phyloP scores from a whole-genome alignment of 495 filamentous ascomycete genomes.

The Podospora pseudopauciseta region DNA sequence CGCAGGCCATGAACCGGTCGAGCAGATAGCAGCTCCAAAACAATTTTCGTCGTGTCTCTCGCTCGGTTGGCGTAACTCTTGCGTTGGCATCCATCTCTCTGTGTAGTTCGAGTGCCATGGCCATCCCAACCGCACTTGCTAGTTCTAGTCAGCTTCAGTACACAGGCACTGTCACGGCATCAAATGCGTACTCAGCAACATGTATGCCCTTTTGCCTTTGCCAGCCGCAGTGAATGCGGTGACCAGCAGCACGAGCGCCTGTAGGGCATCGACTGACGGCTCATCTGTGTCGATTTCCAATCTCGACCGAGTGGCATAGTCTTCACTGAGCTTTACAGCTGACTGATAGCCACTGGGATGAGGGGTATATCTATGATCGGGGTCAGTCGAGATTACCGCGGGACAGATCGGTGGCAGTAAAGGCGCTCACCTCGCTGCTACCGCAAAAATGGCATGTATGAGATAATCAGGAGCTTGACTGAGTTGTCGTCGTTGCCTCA shows the following conservation, averaged over 20 bases:
- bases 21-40: conserved; percentile 86
- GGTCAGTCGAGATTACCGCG: conserved; percentile 13
- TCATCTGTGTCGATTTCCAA: conserved; percentile 71
- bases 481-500: conserved; percentile 62
- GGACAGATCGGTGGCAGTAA: not conserved
- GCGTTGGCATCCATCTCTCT: conserved; percentile 60
- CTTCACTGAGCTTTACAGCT: conserved; percentile 57
- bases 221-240: conserved; percentile 71
- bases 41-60: conserved; percentile 67
- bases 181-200: conserved; percentile 64
- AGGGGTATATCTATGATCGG: conserved; percentile 55
- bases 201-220: conserved; percentile 80
- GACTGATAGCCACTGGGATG: conserved; percentile 59
- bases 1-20: conserved; percentile 73
- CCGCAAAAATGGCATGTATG: conserved; percentile 68
- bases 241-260: conserved; percentile 70
- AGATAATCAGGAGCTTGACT: conserved; percentile 62
- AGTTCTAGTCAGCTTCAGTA: conserved; percentile 2
- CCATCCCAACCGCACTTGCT: conserved; percentile 80
- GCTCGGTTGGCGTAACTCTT: conserved; percentile 57
- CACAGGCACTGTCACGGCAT: not conserved
- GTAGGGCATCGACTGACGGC: conserved; percentile 70
- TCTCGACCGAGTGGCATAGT: conserved; percentile 64
- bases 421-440: conserved; percentile 58
- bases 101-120: conserved; percentile 71